Base-by-base conservation (phyloP, 2,329 filamentous ascomycete species). In the Ophidiomyces ophidiicola region DNA sequence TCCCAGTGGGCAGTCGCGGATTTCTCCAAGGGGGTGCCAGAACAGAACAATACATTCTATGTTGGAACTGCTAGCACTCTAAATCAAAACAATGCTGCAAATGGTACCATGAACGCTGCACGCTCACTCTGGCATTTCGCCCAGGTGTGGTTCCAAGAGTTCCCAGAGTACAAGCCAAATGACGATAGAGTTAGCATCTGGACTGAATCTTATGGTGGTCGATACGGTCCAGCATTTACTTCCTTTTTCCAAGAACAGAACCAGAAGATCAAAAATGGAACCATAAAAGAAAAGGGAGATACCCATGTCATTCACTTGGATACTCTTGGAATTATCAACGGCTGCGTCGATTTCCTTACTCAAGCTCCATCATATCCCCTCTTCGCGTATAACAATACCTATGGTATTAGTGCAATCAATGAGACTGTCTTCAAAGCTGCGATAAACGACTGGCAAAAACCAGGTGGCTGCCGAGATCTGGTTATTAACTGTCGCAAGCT, bases 311-410 rank as follows among this genome's bases (percentile, higher is more conserved):
- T 45, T 17, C n/a, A 45, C 32, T 30, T 45, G 11, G 43, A 45
- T 25, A 42, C 43, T 7, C 26, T 45, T 3, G 43, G 43, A 11
- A 40, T 45, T 31, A 45, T 45, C 35, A 45, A 85, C 54, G 80
- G 79, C 8, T 74, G 78, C 46, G 63, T 85, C 24, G 82, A 86
- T 51, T 67, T 72, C 48, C 54, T 75, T 20, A 65, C 76, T 1
- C 77, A 84, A 37, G 48, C 48, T 5, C 53, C 51, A 1, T 61
- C 53, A 32, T 64, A 64, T 42, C 59, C 61, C 1, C 52, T 56
- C 18, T 62, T 61, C 34, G 61, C 62, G 4, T 59, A 56, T 35
- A 50, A 56, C 18, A 67, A 67, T 42, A 63, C 77, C 0, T 86
- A 82, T 52, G 73, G 69, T 6, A 68, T 81, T 41, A 52, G 72